Conservation (phyloP, 2,329 filamentous ascomycete species). For the Aspergillus brunneoviolaceus region DNA sequence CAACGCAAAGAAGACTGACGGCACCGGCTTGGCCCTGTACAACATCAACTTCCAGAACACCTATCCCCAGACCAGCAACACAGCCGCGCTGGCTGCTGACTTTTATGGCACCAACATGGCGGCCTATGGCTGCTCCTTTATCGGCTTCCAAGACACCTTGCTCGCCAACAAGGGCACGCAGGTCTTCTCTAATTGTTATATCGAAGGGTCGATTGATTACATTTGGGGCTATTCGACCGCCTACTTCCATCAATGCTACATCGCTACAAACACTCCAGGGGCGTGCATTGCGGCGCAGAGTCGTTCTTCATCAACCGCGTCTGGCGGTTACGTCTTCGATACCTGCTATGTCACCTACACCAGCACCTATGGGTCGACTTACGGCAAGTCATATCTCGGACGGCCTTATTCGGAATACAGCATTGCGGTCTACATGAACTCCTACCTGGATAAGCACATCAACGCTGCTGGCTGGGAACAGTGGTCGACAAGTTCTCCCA, state of each 20-base stretch:
- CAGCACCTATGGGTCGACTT: not conserved
- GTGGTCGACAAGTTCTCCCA: constrained; percentile 34
- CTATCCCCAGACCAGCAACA: constrained; percentile 32
- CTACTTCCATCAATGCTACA: not conserved
- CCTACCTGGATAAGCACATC: not conserved
- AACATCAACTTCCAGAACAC: constrained; percentile 37
- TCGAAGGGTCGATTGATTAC: not conserved
- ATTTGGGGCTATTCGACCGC: not conserved
- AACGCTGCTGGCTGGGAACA: not conserved
- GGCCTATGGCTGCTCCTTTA: constrained; percentile 9
- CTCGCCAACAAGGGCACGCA: not conserved
- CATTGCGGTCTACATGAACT: not conserved
- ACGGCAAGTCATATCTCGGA: not conserved
- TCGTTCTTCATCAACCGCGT: not conserved
- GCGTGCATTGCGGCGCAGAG: not conserved
- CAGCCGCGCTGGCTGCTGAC: constrained; percentile 35
- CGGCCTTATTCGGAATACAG: not conserved
- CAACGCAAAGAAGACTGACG: constrained; percentile 45
- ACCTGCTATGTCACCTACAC: not conserved
- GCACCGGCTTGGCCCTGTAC: constrained; percentile 25
- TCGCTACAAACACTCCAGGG: not conserved
- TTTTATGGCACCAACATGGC: constrained; percentile 34
- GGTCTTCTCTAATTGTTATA: not conserved
- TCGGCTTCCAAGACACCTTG: not conserved
- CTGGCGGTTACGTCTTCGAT: not conserved